phyloP scores from a whole-genome alignment of 148 eudicot genomes.

The Arctostaphylos glauca region DNA sequence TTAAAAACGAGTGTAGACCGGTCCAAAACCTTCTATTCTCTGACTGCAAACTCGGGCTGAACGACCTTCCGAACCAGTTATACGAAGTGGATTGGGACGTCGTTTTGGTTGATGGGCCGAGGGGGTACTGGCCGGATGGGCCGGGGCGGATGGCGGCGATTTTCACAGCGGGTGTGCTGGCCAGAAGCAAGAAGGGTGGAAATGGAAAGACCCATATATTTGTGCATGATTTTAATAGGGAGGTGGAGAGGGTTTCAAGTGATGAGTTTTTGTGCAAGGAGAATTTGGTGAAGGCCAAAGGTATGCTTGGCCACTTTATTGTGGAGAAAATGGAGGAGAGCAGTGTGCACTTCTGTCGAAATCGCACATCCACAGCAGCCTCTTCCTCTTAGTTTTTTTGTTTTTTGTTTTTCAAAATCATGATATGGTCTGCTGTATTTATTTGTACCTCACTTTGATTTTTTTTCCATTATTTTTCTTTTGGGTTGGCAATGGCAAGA shows the following conservation, averaged over 20 bases:
- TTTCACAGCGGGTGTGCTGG: conserved; percentile 66
- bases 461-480: background rate
- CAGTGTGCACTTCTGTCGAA: conserved; percentile 49
- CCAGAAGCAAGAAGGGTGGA: conserved; percentile 61
- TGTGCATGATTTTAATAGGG: conserved; percentile 58
- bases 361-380: conserved; percentile 15
- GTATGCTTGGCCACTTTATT: conserved; percentile 60
- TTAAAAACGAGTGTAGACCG: conserved; percentile 61
- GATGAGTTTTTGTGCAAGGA: conserved; percentile 73
- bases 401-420: background rate
- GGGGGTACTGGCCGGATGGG: conserved; percentile 75
- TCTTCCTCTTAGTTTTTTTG: background rate
- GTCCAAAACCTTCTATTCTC: conserved; percentile 72
- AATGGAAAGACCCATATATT: conserved; percentile 58
- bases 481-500: background rate
- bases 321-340: conserved; percentile 57
- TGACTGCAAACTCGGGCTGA: conserved; percentile 65
- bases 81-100: conserved; percentile 78
- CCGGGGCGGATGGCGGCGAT: conserved; percentile 74
- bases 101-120: conserved; percentile 68
- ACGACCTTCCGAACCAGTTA: conserved; percentile 72
- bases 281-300: conserved; percentile 63
- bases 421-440: background rate
- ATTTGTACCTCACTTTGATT: background rate
- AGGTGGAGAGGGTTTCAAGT: conserved; percentile 44